phyloP scores from a whole-genome alignment of 2,329 filamentous ascomycete species.

The Colletotrichum phormii region DNA sequence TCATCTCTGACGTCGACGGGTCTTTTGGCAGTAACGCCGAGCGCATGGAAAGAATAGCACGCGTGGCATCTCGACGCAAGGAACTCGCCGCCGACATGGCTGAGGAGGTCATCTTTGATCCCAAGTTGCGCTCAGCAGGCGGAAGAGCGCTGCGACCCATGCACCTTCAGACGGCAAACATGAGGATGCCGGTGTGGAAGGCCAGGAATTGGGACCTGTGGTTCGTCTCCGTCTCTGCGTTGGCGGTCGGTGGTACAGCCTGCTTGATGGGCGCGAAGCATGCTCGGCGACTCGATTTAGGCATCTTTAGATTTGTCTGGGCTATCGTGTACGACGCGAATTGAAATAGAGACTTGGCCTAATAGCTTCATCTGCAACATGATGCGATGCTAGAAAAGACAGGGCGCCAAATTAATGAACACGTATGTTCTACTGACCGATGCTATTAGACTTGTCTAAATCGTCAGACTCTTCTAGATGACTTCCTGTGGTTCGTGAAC shows the following conservation, averaged over 20 bases:
- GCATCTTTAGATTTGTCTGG: not conserved
- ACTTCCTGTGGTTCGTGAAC: not conserved
- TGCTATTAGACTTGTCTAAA: not conserved
- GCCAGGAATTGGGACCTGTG: constrained; percentile 25
- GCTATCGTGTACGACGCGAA: not conserved
- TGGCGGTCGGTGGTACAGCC: not conserved
- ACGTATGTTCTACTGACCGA: not conserved
- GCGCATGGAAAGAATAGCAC: constrained; percentile 53
- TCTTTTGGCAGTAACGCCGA: constrained; percentile 46
- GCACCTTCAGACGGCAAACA: constrained; percentile 57
- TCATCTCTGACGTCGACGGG: constrained; percentile 47
- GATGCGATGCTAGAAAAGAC: not conserved
- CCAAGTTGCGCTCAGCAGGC: constrained; percentile 48
- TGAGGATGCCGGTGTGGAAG: constrained; percentile 47
- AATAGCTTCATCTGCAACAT: not conserved
- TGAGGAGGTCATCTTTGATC: constrained; percentile 53
- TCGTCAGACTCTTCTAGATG: not conserved
- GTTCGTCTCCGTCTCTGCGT: not conserved
- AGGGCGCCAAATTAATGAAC: too few relatives aligned
- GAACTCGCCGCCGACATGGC: constrained; percentile 52
- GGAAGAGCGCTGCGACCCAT: constrained; percentile 47
- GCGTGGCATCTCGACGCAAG: constrained; percentile 50
- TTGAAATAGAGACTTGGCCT: not conserved
- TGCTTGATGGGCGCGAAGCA: not conserved
- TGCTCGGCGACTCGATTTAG: not conserved